These are phyloP conservation scores for Carex arenaria DNA, from an alignment of 202 grass and related monocot genomes.

Conservation along the genomic window DNA sequence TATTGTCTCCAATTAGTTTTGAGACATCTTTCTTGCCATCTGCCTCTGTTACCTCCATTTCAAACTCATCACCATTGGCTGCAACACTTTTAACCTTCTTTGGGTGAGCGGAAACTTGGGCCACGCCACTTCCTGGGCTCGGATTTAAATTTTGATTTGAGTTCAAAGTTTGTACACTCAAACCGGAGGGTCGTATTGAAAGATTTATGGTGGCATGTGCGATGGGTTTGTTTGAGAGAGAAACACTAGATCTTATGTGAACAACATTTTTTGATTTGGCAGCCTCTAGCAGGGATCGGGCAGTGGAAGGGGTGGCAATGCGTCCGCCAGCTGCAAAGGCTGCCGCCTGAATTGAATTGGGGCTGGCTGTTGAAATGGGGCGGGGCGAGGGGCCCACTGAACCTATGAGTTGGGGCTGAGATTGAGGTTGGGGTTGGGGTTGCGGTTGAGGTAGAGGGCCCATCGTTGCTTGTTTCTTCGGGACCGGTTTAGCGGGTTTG, in stretches of 20 bases:
- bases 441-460: neutral
- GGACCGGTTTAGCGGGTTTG: neutral
- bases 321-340: constrained; percentile 91
- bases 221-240: constrained; percentile 16
- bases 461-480: neutral
- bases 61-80: neutral
- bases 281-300: constrained; percentile 58
- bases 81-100: neutral
- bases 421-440: constrained; percentile 24
- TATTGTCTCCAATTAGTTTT: constrained; percentile 8
- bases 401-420: neutral
- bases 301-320: constrained; percentile 54
- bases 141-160: constrained; percentile 5
- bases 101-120: neutral
- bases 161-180: neutral
- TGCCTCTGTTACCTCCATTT: neutral
- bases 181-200: constrained; percentile 12
- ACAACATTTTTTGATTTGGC: constrained; percentile 76
- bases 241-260: constrained; percentile 63
- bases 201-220: constrained; percentile 20
- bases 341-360: constrained; percentile 66
- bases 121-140: neutral
- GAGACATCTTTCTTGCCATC: constrained; percentile 1
- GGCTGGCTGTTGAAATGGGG: constrained; percentile 1
- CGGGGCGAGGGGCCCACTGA: neutral